Percentiles rank a stretch among this genome's conserved stretches.
Conservation (phyloP, 2,329 filamentous ascomycete genomes). For the Mycocentrospora acerina region DNA sequence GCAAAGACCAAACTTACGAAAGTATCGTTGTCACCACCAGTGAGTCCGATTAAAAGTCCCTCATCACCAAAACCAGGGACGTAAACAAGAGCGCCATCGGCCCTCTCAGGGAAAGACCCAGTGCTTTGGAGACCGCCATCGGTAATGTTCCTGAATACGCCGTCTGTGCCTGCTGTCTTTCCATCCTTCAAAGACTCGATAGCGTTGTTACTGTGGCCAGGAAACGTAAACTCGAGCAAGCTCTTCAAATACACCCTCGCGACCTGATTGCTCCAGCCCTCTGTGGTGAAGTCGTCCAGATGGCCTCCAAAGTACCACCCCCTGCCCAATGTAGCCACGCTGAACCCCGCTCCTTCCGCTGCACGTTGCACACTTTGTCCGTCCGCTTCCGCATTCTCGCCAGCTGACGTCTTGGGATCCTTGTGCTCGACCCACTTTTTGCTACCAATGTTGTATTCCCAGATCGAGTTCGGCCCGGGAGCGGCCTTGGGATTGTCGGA, state of each 20-base stretch:
- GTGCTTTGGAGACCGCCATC: conserved; percentile 67
- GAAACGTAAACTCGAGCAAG: conserved; percentile 74
- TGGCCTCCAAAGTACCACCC: conserved; percentile 82
- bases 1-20: conserved; percentile 54
- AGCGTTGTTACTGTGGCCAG: conserved; percentile 65
- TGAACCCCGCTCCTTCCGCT: conserved; percentile 72
- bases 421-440: conserved; percentile 64
- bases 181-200: conserved; percentile 57
- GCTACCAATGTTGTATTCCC: conserved; percentile 67
- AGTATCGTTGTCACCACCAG: conserved; percentile 68
- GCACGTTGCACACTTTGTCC: conserved; percentile 64
- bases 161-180: conserved; percentile 60
- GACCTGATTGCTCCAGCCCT: conserved; percentile 68
- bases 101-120: conserved; percentile 69
- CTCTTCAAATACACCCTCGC: conserved; percentile 70
- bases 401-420: conserved; percentile 62
- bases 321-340: conserved; percentile 67
- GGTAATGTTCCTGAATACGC: conserved; percentile 73
- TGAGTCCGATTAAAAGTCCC: conserved; percentile 75
- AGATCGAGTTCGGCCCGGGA: conserved; percentile 64
- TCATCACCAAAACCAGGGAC: conserved; percentile 75
- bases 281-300: conserved; percentile 63
- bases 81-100: conserved; percentile 72
- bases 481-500: conserved; percentile 61
- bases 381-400: conserved; percentile 61